phyloP scores from a whole-genome alignment of 495 filamentous ascomycete species.

The Neurospora discreta region DNA sequence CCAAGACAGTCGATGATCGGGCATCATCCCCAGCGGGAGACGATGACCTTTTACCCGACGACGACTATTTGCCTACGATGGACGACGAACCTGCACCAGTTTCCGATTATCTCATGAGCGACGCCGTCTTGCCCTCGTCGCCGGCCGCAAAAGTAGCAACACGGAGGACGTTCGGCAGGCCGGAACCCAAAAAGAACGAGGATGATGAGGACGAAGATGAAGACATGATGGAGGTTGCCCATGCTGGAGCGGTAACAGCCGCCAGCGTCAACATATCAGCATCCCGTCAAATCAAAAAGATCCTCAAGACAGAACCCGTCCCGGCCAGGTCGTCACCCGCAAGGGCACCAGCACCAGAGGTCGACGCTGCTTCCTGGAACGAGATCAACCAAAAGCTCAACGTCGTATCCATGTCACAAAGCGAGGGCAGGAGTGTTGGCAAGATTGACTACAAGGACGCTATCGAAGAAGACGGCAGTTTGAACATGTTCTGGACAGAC shows the following conservation, averaged over 20 bases:
- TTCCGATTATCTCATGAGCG: conserved; percentile 61
- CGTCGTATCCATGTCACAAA: conserved; percentile 53
- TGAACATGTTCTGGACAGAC: conserved; percentile 94
- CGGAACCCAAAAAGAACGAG: conserved; percentile 48
- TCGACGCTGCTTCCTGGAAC: conserved; percentile 86
- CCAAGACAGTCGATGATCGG: conserved; percentile 36
- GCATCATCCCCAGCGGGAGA: conserved; percentile 31
- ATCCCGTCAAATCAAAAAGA: conserved; percentile 66
- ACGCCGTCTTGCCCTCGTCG: conserved; percentile 67
- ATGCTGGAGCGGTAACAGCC: conserved; percentile 54
- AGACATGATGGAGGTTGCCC: conserved; percentile 72
- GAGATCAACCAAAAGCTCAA: conserved; percentile 78
- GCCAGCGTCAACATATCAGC: conserved; percentile 79
- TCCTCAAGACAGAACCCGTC: conserved; percentile 50
- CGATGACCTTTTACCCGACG: conserved; percentile 42
- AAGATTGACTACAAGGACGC: conserved; percentile 74
- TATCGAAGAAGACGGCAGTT: conserved; percentile 79
- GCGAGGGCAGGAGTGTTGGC: conserved; percentile 52
- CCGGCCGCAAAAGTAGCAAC: conserved; percentile 71
- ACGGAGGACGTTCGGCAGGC: conserved; percentile 45
- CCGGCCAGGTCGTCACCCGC: conserved; percentile 69
- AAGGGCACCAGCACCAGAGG: conserved; percentile 38
- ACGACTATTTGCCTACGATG: conserved; percentile 32
- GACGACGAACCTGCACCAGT: conserved; percentile 42
- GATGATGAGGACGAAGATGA: conserved; percentile 66